Conservation (phyloP, 352 stramenopile species). For the Pythium sp. region DNA sequence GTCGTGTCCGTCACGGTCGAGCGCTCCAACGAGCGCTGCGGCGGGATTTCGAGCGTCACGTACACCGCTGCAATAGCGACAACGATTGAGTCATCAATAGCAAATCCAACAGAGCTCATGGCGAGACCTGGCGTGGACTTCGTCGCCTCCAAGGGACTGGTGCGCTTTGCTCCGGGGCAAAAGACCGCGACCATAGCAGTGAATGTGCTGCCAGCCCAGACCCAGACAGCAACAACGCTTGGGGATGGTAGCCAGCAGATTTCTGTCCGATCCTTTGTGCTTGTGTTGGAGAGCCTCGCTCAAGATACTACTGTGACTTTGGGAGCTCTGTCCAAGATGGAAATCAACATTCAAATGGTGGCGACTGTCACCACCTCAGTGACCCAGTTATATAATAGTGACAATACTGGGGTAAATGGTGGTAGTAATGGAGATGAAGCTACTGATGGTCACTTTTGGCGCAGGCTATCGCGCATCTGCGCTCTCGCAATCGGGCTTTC, state of each 20-base stretch:
- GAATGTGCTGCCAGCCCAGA: slow-evolving; percentile 23
- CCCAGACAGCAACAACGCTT: neutral
- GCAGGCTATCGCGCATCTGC: slow-evolving; percentile 19
- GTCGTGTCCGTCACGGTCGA: slow-evolving; percentile 1
- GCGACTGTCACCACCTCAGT: neutral
- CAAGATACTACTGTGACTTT: neutral
- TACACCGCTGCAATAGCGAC: slow-evolving; percentile 4
- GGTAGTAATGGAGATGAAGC: neutral
- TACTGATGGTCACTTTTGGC: slow-evolving; percentile 27
- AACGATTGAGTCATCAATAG: slow-evolving; percentile 9
- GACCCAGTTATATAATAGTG: neutral
- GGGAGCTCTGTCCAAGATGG: neutral
- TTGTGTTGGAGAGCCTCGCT: slow-evolving; percentile 7
- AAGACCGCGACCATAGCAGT: slow-evolving; percentile 24
- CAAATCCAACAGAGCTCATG: neutral
- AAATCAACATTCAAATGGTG: slow-evolving; percentile 12
- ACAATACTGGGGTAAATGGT: neutral
- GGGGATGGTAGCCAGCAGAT: neutral
- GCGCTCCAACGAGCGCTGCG: slow-evolving; percentile 15
- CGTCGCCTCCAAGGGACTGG: slow-evolving; percentile 20
- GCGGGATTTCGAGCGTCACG: neutral
- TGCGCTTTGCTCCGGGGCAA: slow-evolving; percentile 24
- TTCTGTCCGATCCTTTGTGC: slow-evolving; percentile 4
- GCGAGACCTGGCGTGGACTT: slow-evolving; percentile 23
- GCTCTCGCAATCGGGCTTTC: slow-evolving; percentile 5